phyloP scores from a whole-genome alignment of 2,329 filamentous ascomycete genomes.

The Aspergillus tubingensis region DNA sequence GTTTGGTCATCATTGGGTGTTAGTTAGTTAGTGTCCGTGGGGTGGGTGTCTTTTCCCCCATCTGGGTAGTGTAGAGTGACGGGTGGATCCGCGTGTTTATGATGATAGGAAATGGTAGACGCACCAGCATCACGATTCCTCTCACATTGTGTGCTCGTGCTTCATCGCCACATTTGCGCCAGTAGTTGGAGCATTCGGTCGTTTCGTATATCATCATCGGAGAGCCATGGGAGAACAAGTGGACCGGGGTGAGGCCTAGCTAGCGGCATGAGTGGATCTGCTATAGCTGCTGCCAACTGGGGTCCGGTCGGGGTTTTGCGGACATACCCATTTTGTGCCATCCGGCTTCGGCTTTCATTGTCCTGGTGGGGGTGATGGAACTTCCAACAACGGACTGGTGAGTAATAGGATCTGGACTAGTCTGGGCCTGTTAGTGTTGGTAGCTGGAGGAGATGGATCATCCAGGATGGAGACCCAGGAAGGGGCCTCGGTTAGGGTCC shows the following conservation, averaged over 20 bases:
- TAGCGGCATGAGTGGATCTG: not conserved
- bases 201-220: not conserved
- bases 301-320: not conserved
- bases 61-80: not conserved
- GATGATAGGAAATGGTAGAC: not conserved
- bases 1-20: not conserved
- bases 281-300: not conserved
- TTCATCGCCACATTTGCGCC: not conserved
- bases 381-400: too few species aligned
- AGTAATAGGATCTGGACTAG: slow-evolving; percentile 48
- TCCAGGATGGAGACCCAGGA: not conserved
- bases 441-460: not conserved
- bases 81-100: not conserved
- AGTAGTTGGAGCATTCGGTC: not conserved
- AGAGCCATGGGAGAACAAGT: slow-evolving; percentile 3
- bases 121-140: not conserved
- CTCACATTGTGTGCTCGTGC: not conserved
- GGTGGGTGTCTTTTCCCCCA: not conserved
- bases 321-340: too few species aligned
- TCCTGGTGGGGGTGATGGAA: too few species aligned
- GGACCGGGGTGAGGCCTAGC: not conserved
- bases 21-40: not conserved
- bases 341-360: too few species aligned
- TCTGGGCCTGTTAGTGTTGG: slow-evolving; percentile 33
- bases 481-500: not conserved